A percentile compares a stretch with the other conserved stretches of the same genome.
phyloP scores from a whole-genome alignment of 345 rosid species.

The Salix dunnii region DNA sequence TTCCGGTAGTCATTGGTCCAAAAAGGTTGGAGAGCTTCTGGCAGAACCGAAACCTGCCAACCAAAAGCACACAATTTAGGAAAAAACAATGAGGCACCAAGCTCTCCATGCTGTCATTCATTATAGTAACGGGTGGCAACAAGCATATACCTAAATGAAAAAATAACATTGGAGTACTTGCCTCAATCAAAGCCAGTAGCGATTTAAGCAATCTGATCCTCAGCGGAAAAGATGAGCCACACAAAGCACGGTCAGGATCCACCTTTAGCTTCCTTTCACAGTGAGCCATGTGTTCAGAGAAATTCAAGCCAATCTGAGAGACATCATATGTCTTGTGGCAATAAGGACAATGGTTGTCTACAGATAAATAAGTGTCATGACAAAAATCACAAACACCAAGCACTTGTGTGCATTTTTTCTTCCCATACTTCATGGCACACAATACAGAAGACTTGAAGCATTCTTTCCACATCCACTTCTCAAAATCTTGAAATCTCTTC shows the following conservation, averaged over 20 bases:
- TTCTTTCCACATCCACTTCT: conserved; percentile 79
- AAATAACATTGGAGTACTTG: conserved; percentile 21
- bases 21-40: conserved; percentile 55
- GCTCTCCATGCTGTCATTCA: neutral
- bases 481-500: conserved; percentile 67
- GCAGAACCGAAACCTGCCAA: conserved; percentile 62
- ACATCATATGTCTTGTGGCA: conserved; percentile 43
- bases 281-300: conserved; percentile 46
- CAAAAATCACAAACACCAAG: conserved; percentile 54
- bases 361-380: conserved; percentile 41
- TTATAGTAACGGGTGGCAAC: neutral
- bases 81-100: neutral
- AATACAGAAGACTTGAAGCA: conserved; percentile 37
- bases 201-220: conserved; percentile 61
- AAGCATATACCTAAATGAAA: neutral
- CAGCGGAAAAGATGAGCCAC: conserved; percentile 41
- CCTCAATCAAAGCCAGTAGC: conserved; percentile 68
- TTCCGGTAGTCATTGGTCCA: conserved; percentile 61
- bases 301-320: conserved; percentile 27
- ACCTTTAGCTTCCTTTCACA: conserved; percentile 28
- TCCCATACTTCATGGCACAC: conserved; percentile 54
- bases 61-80: conserved; percentile 13
- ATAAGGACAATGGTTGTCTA: conserved; percentile 42
- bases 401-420: conserved; percentile 47
- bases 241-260: conserved; percentile 16